Evolutionary conservation across 768 basidiomycete genomes (phyloP), one percentile per base, ranked within the genome.

Genomic region (Paxillus involutus): DNA sequence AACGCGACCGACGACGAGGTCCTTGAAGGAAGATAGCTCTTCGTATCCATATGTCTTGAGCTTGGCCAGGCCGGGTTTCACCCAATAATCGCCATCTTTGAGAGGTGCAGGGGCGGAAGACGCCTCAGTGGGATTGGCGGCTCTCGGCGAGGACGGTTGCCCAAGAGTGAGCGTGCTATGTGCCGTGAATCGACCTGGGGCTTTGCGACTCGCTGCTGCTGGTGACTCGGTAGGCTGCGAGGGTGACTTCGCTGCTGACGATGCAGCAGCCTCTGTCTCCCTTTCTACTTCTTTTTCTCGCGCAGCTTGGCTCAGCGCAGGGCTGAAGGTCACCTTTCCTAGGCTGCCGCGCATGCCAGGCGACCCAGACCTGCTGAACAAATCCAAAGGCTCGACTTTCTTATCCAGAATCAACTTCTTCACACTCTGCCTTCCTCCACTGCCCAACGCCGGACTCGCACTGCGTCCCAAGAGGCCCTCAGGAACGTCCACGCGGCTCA

Each of bases 371-470:
- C 77, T 75, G 37, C 81, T 78, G 63, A 91, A 87, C 48, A 92
- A 63, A 57, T 92, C 88, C 24, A 81, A 73, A 26, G 89, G 80
- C 48, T 90, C 88, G 14, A 91, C 76, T 66, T 87, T 92, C 72
- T 90, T 94, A 65, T 94, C 89, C 57, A 97, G 68, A 36, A 94
- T 86, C 53, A 98, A 80, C 66, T 96, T 96, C 77, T 98, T 98
- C 53, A 96, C 91, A 65, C 92, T 96, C 53, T 88, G 83, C 51
- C 86, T 77, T 54, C 72, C 77, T 41, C 83, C 89, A 61, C 81
- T 87, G 6, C 89, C 89, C 46, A 91, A 69, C 4, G 83, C 76
- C 1, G 86, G 84, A 58, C 82, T 85, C 10, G 80, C 73, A 51
- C 81, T 82, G 9, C 71, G 67, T 42, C 77, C 79, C 52, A 87